Evolutionary conservation across 2,329 filamentous ascomycete species (phyloP).

Genomic region (Exophiala aquamarina): DNA sequence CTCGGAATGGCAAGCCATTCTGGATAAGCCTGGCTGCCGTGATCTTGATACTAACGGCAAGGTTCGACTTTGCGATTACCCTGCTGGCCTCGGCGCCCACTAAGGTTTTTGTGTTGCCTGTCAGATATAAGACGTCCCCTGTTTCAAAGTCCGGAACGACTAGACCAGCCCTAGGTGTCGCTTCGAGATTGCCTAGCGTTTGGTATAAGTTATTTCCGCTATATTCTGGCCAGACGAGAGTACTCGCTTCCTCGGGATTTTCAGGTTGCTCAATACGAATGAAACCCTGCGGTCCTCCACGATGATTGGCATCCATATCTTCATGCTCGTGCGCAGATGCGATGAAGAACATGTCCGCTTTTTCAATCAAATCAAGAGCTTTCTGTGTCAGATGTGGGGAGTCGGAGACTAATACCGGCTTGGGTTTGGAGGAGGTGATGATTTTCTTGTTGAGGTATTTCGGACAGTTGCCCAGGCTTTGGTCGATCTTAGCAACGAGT

Average conservation of each 20-base stretch:
- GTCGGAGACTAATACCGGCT: slow-evolving; percentile 53
- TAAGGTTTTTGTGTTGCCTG: slow-evolving; percentile 67
- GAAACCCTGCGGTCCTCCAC: slow-evolving; percentile 74
- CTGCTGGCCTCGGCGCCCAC: slow-evolving; percentile 61
- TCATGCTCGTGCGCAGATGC: slow-evolving; percentile 61
- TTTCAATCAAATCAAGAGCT: slow-evolving; percentile 60
- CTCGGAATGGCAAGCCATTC: slow-evolving; percentile 68
- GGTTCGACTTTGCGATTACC: slow-evolving; percentile 67
- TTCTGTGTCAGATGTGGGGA: slow-evolving; percentile 50
- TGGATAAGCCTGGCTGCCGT: slow-evolving; percentile 62
- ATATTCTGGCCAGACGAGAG: slow-evolving; percentile 77
- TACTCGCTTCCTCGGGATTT: slow-evolving; percentile 50
- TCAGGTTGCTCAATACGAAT: slow-evolving; percentile 58
- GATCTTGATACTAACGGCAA: slow-evolving; percentile 69
- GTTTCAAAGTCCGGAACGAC: slow-evolving; percentile 73
- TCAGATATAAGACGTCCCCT: slow-evolving; percentile 72
- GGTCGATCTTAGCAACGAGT: slow-evolving; percentile 67
- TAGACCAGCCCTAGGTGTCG: slow-evolving; percentile 67
- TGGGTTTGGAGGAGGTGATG: slow-evolving; percentile 55
- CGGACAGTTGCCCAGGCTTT: slow-evolving; percentile 58
- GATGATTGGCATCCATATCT: slow-evolving; percentile 82
- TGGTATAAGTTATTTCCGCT: slow-evolving; percentile 84
- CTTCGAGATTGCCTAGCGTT: slow-evolving; percentile 72
- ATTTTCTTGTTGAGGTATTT: slow-evolving; percentile 80
- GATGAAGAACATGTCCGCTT: slow-evolving; percentile 76